Evolutionary conservation across 495 filamentous ascomycete species (phyloP).

Genomic region (Podospora comata): DNA sequence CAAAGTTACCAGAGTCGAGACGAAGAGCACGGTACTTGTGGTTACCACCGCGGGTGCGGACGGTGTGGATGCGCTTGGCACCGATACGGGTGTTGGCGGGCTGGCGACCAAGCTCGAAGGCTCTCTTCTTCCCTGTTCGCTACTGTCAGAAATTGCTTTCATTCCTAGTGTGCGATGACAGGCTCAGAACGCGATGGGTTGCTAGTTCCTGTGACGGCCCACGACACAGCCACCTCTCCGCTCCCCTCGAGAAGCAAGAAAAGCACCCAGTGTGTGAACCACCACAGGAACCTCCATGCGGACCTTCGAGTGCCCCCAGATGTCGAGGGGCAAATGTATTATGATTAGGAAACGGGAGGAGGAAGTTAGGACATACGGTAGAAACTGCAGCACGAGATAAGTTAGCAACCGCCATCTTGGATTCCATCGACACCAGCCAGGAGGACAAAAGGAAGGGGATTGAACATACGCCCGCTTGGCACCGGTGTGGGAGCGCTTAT

Average conservation of each 20-base stretch:
- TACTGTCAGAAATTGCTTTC: conserved; percentile 33
- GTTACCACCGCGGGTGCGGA: conserved; percentile 98
- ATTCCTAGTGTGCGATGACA: conserved; percentile 39
- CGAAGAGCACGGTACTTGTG: conserved; percentile 98
- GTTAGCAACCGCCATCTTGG: conserved; percentile 23
- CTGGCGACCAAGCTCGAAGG: conserved; percentile 99
- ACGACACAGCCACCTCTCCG: conserved; percentile 22
- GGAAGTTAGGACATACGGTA: conserved; percentile 35
- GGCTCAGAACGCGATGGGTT: conserved; percentile 60
- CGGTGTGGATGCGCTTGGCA: conserved; percentile 95
- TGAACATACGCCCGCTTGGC: conserved; percentile 71
- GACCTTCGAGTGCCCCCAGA: conserved; percentile 50
- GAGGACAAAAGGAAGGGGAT: conserved; percentile 4
- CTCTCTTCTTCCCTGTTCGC: conserved; percentile 70
- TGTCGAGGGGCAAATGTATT: conserved; percentile 21
- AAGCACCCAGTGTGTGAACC: conserved; percentile 6
- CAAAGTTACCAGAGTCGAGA: conserved; percentile 99
- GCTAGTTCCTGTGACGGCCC: conserved; percentile 17
- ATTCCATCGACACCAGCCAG: background rate
- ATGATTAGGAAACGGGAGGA: conserved; percentile 18
- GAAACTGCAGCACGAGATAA: conserved; percentile 27
- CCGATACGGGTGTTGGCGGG: conserved; percentile 99
- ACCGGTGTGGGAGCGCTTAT: conserved; percentile 97
- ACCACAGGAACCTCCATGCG: conserved; percentile 36
- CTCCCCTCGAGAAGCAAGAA: conserved; percentile 2